A percentile compares a stretch with the other conserved stretches of the same genome.
phyloP scores from a whole-genome alignment of 306 rosid genomes.

The Hippophae rhamnoides region DNA sequence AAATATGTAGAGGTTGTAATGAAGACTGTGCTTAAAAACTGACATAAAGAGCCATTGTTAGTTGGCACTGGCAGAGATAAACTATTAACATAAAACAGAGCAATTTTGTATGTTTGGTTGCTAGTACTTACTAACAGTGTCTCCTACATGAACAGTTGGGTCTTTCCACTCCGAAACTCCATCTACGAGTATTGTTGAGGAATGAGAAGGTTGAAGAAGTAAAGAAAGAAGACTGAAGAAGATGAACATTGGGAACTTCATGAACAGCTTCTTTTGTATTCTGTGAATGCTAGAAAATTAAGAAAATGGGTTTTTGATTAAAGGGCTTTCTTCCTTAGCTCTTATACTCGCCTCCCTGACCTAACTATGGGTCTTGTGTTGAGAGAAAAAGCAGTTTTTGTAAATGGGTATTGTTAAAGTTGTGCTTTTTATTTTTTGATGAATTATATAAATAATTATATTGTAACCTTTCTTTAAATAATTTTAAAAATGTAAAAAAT shows the following conservation, averaged over 20 bases:
- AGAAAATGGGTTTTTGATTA: constrained; percentile 18
- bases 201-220: constrained; percentile 42
- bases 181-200: constrained; percentile 52
- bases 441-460: too few relatives aligned
- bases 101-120: background rate
- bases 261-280: constrained; percentile 15
- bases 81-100: background rate
- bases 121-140: constrained; percentile 56
- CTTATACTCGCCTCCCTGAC: too few relatives aligned
- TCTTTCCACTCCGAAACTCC: constrained; percentile 80
- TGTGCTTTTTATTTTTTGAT: too few relatives aligned
- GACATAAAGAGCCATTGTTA: background rate
- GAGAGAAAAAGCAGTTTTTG: too few relatives aligned
- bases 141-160: constrained; percentile 69
- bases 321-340: too few relatives aligned
- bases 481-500: too few relatives aligned
- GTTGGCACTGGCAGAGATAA: constrained; percentile 1
- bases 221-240: constrained; percentile 24
- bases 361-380: too few relatives aligned
- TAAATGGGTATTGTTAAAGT: too few relatives aligned
- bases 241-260: constrained; percentile 41
- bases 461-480: too few relatives aligned
- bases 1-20: constrained; percentile 81
- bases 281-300: background rate
- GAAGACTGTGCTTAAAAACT: constrained; percentile 76